Evolutionary conservation across 2,329 filamentous ascomycete species (phyloP), one percentile per base, ranked within the genome.

Genomic region (Gremmenia infestans): DNA sequence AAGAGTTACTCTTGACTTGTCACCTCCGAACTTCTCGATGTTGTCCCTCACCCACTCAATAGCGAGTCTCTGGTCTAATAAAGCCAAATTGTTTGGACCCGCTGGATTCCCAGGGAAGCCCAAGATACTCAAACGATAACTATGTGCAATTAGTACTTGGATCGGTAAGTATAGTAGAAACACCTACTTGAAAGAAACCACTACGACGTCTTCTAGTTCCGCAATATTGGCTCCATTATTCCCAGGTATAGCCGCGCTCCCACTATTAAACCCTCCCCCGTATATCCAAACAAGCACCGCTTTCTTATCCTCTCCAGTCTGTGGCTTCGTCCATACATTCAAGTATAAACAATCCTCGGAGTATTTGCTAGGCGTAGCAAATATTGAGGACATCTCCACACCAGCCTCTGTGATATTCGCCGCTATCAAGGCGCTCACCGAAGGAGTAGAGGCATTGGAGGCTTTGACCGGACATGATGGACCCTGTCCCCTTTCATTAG

Each of bases 11-110:
- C 80, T 77, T 2, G 70, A 68, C 1, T 72, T 72, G 60, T 87
- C 79, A 1, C 84, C 85, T 0, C 84, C 83, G 67, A 88, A 85
- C 2, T 71, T 72, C 2, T 68, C 77, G 50, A 85, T 80, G 65
- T 86, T 86, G 25, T 78, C 72, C 56, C 76, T 73, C 25, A 87
- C 77, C 85, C 85, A 88, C 59, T 75, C 72, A 15, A 87, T 72
- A 5, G 81, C 76, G 9, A 79, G 65, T 60, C 81, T 76, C 69
- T 87, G 83, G 64, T 88, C 85, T 57, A 78, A 74, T 48, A 88
- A 69, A 1, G 86, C 87, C 9, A 86, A 70, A 60, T 90, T 90
- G 1, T 57, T 56, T 5, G 58, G 52, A 5, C 56, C 50, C 5
- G 28, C 36, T 5, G 63, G 65, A 6, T 68, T 66, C 19, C 71